Base-by-base conservation (phyloP, 257 asterid genomes). In the Perilla frutescens region DNA sequence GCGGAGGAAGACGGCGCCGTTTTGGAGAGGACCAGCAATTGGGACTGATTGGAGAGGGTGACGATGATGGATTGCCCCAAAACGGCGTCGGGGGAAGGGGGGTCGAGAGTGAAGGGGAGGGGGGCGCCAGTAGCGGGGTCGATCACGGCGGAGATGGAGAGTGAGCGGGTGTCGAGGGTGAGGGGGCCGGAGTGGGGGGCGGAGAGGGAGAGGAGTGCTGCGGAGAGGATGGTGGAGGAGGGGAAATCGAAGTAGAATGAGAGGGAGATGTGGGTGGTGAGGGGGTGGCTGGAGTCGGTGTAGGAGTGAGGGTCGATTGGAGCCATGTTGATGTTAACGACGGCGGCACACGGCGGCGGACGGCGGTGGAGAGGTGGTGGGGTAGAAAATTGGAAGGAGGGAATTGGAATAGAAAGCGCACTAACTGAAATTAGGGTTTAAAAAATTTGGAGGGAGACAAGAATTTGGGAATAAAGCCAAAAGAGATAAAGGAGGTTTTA, bases 291-390 rank as follows among this genome's bases (percentile, higher is more conserved):
- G 50, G 97, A 90, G 69, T 88, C 95, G 12, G 97, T 87, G 89
- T 75, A 90, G 59, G 99, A 94, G 80, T 93, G 97, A 4, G 99
- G 99, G 32, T 94, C 99, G 31, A 91, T 36, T 8, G 91, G 88
- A 32, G 97, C 96, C 97, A 91, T 93, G 50, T 32, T 53, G 8
- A 4, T 5, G 13, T 3, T 4, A 62, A 41, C 9, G 14, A 15
- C 68, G 68, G 49, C 13, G 62, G 68, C 57, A n/a, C 41, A 10
- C 31, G 85, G 26, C 2, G 70, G 53, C 8, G 50, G 50, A 6
- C 20, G 60, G 29, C 40, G 82, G 74, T 73, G 75, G 62, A 11
- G 73, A 15, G 68, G 70, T 29, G 62, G 47, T 7, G 73, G 43
- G 14, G 66, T 55, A 40, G 26, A 62, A 36, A 26, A 61, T 10